Conservation (phyloP, 2,329 filamentous ascomycete species). For the Diaporthe nobilis region DNA sequence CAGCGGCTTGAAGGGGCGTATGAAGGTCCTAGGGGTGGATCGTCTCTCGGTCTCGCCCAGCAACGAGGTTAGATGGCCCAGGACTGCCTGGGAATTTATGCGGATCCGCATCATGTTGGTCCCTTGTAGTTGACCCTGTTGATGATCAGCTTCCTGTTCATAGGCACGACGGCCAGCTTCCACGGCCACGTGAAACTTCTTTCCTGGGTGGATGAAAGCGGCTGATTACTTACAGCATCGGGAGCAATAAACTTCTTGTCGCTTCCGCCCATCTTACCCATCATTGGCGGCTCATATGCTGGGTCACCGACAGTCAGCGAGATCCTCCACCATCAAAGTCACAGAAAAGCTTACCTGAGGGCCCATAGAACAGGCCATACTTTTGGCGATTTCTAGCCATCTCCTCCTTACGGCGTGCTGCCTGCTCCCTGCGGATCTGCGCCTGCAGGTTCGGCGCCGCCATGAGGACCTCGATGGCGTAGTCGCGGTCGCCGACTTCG, state of each 20-base stretch:
- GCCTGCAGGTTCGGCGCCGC: conserved; percentile 23
- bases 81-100: conserved; percentile 16
- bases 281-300: neutral
- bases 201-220: neutral
- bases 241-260: conserved; percentile 22
- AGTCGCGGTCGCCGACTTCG: conserved; percentile 5
- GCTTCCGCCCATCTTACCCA: neutral
- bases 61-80: conserved; percentile 10
- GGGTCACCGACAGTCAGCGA: neutral
- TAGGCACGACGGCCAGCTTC: too few relatives aligned
- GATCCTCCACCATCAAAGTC: neutral
- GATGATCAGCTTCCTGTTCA: neutral
- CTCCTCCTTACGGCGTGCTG: conserved; percentile 22
- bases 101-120: conserved; percentile 28
- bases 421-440: conserved; percentile 18
- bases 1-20: conserved; percentile 22
- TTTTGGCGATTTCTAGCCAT: conserved; percentile 20
- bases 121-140: conserved; percentile 11
- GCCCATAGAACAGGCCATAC: neutral
- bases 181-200: neutral
- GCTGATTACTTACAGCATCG: conserved; percentile 8
- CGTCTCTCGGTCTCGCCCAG: conserved; percentile 23
- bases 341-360: neutral
- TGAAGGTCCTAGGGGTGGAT: conserved; percentile 16
- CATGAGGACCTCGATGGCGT: conserved; percentile 20